Evolutionary conservation across 2,329 filamentous ascomycete genomes (phyloP).

Genomic region (Aureobasidium sp.): DNA sequence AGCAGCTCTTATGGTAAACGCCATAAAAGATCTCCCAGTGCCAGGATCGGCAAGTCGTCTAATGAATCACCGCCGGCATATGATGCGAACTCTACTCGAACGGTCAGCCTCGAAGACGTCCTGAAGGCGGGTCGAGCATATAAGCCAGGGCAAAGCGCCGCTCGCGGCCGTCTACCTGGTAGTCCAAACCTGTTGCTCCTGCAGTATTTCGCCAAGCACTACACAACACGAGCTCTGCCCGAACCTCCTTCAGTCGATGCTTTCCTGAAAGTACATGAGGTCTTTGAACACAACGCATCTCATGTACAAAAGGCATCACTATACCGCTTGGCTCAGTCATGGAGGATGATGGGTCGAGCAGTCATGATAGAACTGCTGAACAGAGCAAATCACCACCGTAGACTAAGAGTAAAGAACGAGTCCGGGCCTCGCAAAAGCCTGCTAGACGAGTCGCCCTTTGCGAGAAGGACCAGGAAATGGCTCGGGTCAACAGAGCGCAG

Average conservation of each 20-base stretch:
- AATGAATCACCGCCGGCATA: constrained; percentile 48
- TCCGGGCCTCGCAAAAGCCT: background rate
- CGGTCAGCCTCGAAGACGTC: constrained; percentile 46
- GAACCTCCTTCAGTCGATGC: constrained; percentile 34
- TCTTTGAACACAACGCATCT: constrained; percentile 48
- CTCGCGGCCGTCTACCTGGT: constrained; percentile 44
- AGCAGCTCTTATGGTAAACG: constrained; percentile 38
- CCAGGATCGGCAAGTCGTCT: constrained; percentile 46
- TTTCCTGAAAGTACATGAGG: constrained; percentile 31
- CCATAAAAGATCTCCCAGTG: constrained; percentile 33
- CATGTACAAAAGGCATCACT: constrained; percentile 45
- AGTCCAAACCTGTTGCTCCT: constrained; percentile 31
- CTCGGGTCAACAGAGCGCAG: constrained; percentile 7
- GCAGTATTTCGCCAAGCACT: constrained; percentile 39
- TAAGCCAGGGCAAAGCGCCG: constrained; percentile 41
- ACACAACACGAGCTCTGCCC: constrained; percentile 34
- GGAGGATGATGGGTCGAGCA: constrained; percentile 49
- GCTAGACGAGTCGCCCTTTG: constrained; percentile 13
- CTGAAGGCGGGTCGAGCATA: constrained; percentile 37
- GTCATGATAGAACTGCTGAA: constrained; percentile 43
- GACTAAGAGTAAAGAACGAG: constrained; percentile 8
- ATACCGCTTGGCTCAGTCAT: constrained; percentile 51
- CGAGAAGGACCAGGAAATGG: constrained; percentile 11
- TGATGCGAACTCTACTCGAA: constrained; percentile 37
- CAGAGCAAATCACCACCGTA: constrained; percentile 19